Percentiles rank a stretch among this genome's conserved stretches.
Conservation (phyloP, 208 protist genomes). For the Crithidia bombi region DNA sequence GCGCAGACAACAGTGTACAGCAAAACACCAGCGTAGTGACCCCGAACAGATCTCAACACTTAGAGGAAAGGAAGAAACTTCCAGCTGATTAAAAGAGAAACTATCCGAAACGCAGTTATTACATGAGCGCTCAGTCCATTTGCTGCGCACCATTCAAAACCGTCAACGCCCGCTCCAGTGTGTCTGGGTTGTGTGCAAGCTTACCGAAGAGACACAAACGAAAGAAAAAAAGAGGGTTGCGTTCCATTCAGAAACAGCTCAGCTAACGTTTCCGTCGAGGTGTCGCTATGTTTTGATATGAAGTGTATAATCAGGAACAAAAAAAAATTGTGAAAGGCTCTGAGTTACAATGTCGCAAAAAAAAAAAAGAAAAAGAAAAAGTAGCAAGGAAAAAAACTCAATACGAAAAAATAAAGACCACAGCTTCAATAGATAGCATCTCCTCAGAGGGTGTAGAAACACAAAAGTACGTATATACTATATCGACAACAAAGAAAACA, state of each 20-base stretch:
- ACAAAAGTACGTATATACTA: neutral
- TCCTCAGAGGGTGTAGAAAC: too few relatives aligned
- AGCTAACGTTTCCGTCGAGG: neutral
- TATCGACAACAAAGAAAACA: slow-evolving; percentile 18
- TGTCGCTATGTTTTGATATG: neutral
- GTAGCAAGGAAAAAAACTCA: too few relatives aligned
- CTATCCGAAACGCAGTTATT: neutral
- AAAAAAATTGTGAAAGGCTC: neutral
- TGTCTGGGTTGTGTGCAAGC: neutral
- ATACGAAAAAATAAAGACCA: slow-evolving; percentile 4
- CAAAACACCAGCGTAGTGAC: neutral
- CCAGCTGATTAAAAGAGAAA: neutral
- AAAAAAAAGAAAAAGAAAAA: slow-evolving; percentile 8
- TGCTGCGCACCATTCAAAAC: slow-evolving; percentile 2
- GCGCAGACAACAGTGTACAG: neutral
- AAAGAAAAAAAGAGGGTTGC: slow-evolving; percentile 12
- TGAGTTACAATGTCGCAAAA: slow-evolving; percentile 6
- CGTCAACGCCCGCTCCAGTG: neutral
- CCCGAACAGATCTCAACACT: too few relatives aligned
- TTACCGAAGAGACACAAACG: neutral
- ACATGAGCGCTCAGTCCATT: neutral
- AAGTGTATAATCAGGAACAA: slow-evolving; percentile 7
- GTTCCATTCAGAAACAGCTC: too few relatives aligned
- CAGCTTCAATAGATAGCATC: neutral
- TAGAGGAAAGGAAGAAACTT: neutral